A percentile compares a stretch with the other conserved stretches of the same genome.
phyloP scores from a whole-genome alignment of 805 yeast genomes.

The Sungouiella thailandica region DNA sequence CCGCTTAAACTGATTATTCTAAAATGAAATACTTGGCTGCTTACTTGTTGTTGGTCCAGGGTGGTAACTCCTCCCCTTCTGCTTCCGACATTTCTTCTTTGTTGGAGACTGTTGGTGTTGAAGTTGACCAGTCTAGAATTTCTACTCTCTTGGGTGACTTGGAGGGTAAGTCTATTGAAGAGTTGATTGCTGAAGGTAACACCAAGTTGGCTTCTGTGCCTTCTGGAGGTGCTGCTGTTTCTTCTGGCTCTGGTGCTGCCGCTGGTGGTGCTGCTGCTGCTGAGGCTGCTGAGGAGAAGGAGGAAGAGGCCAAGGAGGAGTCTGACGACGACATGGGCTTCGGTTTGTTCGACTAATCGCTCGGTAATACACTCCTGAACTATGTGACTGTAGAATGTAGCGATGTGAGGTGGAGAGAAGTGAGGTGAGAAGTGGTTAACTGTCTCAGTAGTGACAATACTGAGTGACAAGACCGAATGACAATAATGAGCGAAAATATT shows the following conservation, averaged over 20 bases:
- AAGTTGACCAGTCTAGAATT: constrained; percentile 86
- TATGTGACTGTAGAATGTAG: not conserved
- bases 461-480: too few relatives aligned
- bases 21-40: constrained; percentile 98
- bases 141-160: constrained; percentile 74
- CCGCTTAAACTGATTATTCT: constrained; percentile 81
- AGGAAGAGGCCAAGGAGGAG: constrained; percentile 59
- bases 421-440: too few relatives aligned
- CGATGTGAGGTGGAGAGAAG: too few relatives aligned
- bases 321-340: constrained; percentile 83
- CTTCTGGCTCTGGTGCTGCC: constrained; percentile 66
- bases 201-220: constrained; percentile 96
- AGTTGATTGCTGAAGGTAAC: constrained; percentile 91
- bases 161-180: constrained; percentile 89
- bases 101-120: constrained; percentile 93
- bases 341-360: constrained; percentile 93
- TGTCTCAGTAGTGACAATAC: too few relatives aligned
- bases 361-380: constrained; percentile 4
- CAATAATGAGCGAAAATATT: too few relatives aligned
- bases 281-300: constrained; percentile 68
- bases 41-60: constrained; percentile 95
- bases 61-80: constrained; percentile 93
- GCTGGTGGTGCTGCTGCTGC: constrained; percentile 68
- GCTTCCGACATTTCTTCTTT: constrained; percentile 86
- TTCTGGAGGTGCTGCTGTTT: constrained; percentile 94